These are phyloP conservation scores for Trypanosoma mega DNA, from an alignment of 208 protist species.

Conservation along the genomic window DNA sequence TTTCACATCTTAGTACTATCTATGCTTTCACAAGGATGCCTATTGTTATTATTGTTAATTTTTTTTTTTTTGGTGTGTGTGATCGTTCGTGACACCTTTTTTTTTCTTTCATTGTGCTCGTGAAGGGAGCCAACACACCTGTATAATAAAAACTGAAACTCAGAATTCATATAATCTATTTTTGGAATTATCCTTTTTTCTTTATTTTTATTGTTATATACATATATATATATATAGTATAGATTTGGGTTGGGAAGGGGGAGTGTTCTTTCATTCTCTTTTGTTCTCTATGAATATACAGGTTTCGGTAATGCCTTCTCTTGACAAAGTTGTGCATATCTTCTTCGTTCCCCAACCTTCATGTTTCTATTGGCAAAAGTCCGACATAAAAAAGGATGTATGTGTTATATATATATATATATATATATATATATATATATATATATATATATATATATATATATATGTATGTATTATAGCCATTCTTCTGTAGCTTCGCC, in stretches of 20 bases:
- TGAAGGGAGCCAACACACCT: background rate
- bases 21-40: no score
- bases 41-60: conserved; percentile 3
- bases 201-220: background rate
- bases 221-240: conserved; percentile 12
- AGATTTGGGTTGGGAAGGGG: no score
- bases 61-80: conserved; percentile 1
- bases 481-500: conserved; percentile 56
- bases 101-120: background rate
- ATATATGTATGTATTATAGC: conserved; percentile 39
- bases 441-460: conserved; percentile 3
- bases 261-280: no score
- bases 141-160: background rate
- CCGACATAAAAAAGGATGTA: no score
- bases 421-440: no score
- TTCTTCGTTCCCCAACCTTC: background rate
- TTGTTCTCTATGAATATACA: no score
- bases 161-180: background rate
- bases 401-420: no score
- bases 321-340: background rate
- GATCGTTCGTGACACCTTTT: background rate
- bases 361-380: conserved; percentile 2
- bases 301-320: background rate
- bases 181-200: background rate
- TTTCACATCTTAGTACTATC: no score